Evolutionary conservation across 495 filamentous ascomycete genomes (phyloP), one percentile per base, ranked within the genome.

Genomic region (Aspergillus baeticus): DNA sequence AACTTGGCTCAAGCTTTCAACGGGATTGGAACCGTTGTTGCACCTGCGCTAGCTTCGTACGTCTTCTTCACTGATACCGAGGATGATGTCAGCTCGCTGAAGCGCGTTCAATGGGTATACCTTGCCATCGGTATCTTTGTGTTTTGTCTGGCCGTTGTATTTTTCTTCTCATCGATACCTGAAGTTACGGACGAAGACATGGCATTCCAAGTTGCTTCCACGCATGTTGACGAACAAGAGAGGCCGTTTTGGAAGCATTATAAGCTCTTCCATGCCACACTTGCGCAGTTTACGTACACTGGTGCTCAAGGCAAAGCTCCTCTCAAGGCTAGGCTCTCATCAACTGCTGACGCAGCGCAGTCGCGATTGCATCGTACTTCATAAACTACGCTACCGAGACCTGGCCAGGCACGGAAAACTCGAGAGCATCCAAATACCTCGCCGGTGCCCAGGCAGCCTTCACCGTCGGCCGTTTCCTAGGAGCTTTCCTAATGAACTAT

Each of bases 141-240:
- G 46, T 82, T 81, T 64, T 33, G 82, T 31, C 78, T 91, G 5
- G 83, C 84, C 14, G 63, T 81, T 46, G 72, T 87, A 44, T 90
- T 90, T 72, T 86, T 77, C 68, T 62, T 89, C 33, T 77, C 81
- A 5, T 74, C 74, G 0, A 86, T 90, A 35, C 87, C 87, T 23
- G 86, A 90, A 68, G 81, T 90, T 61, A 89, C 86, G 3, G 87
- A 91, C 61, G 85, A 86, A 29, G 86, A 89, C 66, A 88, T 88
- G 84, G 81, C 76, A 20, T 76, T 77, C 34, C 80, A 79, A 54
- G 43, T 47, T 7, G 29, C 53, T 17, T 21, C 42, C 21, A 55
- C 43, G 10, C 33, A 55, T n/a, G 41, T 46, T 15, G 42, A 55
- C 10, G 77, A 79, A 51, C 67, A 71, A 52, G 70, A 65, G 14